Base-by-base conservation (phyloP, 495 filamentous ascomycete species). In the Friedmanniomyces simplex region DNA sequence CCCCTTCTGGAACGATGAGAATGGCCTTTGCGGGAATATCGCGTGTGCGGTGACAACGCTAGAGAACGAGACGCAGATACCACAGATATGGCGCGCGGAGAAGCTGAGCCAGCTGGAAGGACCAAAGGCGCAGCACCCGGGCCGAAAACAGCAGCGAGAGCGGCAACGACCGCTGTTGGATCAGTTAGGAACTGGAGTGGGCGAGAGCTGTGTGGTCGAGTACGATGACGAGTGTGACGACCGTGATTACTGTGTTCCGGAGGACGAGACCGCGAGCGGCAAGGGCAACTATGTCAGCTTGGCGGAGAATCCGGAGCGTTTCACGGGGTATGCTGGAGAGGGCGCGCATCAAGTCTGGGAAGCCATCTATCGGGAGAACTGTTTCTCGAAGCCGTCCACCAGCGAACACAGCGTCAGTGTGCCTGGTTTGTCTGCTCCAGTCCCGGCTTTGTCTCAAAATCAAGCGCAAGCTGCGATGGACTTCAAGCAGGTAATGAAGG, bases 171-270 rank as follows among this genome's bases (percentile, higher is more conserved):
- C 93, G 14, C 75, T 98, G 18, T 82, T 86, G 65, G 94, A 91
- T 2, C 77, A 81, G 66, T 73, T 98, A 36, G 93, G 93, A 32
- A 87, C 89, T 50, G 76, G 84, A 52, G 91, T 95, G 10, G 88
- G 88, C 20, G 93, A 98, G 72, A 95, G 88, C 65, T 98, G 93
- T 70, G 88, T 98, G 42, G 83, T 96, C 1, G 93, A 98, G 70
- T 95, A 93, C 67, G 93, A 96, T 64, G 94, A 97, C 63, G 93
- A 98, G 68, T 96, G 93, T 61, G 93, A 98, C 71, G 89, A 97
- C 54, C 79, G 91, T 28, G 93, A 98, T 66, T 98, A 97, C 69
- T 98, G 93, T 75, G 81, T 97, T 7, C 91, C 91, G 0, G 93
- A 98, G 62, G 93, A 98, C 68, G 89, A 96, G 72, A 84, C 85